Percentiles rank a stretch among this genome's conserved stretches.
These are phyloP conservation scores for Salix arbutifolia DNA, from an alignment of 345 rosid species.

Conservation along the genomic window DNA sequence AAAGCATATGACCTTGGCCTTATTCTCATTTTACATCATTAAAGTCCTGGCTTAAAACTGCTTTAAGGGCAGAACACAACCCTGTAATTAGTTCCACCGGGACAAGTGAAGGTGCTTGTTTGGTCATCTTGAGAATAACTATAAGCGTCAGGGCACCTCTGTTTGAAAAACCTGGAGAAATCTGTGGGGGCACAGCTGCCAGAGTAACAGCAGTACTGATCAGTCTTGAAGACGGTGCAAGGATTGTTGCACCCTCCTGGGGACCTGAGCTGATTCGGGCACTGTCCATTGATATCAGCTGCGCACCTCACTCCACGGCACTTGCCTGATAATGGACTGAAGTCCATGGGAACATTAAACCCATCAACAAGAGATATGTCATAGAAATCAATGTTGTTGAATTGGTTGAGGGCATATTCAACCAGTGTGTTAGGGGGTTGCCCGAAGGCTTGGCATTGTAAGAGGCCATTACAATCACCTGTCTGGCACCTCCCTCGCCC, in stretches of 20 bases:
- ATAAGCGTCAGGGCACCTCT: conserved; percentile 21
- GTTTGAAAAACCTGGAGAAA: conserved; percentile 23
- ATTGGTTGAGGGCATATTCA: too few species aligned
- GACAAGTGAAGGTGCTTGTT: conserved; percentile 33
- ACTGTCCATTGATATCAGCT: too few species aligned
- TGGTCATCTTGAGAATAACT: conserved; percentile 31
- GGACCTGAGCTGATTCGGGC: too few species aligned
- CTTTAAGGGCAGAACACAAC: conserved; percentile 32
- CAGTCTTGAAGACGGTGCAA: conserved; percentile 44
- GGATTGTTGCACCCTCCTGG: conserved; percentile 39
- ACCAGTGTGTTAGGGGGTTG: too few species aligned
- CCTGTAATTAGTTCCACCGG: conserved; percentile 24
- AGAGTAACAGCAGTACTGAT: conserved; percentile 42
- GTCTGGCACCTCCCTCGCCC: conserved; percentile 41
- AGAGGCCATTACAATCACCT: conserved; percentile 46
- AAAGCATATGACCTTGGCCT: neutral
- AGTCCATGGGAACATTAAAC: too few species aligned
- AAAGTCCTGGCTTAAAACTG: neutral
- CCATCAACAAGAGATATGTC: too few species aligned
- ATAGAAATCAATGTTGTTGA: too few species aligned
- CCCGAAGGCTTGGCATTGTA: too few species aligned
- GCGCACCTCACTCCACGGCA: too few species aligned
- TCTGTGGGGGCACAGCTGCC: conserved; percentile 20
- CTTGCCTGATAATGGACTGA: too few species aligned
- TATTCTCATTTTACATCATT: neutral